A percentile compares a stretch with the other conserved stretches of the same genome.
Conservation (phyloP, 1,284 basidiomycete genomes). For the Taiwanofungus camphoratus region DNA sequence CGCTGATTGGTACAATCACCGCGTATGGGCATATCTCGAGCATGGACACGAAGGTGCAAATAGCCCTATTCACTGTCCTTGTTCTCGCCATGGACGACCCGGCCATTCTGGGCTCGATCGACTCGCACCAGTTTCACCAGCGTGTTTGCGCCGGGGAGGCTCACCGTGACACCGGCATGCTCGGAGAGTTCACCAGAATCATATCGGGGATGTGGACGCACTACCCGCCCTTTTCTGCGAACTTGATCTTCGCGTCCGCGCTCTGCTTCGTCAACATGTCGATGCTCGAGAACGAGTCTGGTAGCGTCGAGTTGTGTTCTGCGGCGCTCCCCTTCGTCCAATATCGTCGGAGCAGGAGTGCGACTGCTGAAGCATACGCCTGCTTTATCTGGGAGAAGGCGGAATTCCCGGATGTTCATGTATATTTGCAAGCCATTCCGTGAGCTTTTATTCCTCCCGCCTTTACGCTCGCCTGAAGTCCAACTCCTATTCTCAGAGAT, state of each 20-base stretch:
- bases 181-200: background rate
- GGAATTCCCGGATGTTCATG: conserved; percentile 1
- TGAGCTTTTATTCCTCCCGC: background rate
- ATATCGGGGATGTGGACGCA: background rate
- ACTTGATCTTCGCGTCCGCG: background rate
- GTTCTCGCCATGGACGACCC: conserved; percentile 1
- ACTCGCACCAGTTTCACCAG: background rate
- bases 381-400: conserved; percentile 6
- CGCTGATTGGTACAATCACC: background rate
- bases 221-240: conserved; percentile 1
- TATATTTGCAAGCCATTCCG: conserved; percentile 1
- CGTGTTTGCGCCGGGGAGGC: background rate
- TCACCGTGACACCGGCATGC: background rate
- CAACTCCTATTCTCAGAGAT: background rate
- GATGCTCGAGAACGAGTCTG: conserved; percentile 1
- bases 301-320: background rate
- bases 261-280: conserved; percentile 1
- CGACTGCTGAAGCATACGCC: background rate
- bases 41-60: conserved; percentile 2
- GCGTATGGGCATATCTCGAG: conserved; percentile 7
- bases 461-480: background rate
- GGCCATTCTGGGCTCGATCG: background rate
- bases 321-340: background rate
- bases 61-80: conserved; percentile 7
- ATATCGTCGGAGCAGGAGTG: background rate